These are phyloP conservation scores for Carex pumila DNA, from an alignment of 176 grass and related monocot species.

Conservation along the genomic window DNA sequence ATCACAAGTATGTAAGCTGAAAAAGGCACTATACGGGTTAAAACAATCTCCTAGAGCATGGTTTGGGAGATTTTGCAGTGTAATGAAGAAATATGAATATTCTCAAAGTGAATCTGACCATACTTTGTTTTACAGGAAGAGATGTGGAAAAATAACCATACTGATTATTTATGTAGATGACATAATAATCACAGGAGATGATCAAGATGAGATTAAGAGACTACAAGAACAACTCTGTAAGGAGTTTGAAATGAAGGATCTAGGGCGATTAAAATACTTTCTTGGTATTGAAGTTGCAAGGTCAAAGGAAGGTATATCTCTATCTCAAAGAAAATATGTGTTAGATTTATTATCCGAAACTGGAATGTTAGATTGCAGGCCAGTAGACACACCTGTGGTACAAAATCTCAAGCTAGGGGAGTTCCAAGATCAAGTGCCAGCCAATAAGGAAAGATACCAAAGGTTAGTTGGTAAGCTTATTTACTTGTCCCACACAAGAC, in stretches of 20 bases:
- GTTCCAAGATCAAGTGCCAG: background rate
- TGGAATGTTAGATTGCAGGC: background rate
- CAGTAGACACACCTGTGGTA: background rate
- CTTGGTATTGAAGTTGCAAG: background rate
- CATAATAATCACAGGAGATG: background rate
- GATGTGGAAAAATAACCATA: no score
- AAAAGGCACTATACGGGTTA: no score
- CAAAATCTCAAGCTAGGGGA: background rate
- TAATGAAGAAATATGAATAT: no score
- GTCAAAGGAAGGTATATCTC: slow-evolving; percentile 1
- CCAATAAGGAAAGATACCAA: background rate
- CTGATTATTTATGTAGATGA: no score
- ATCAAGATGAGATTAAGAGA: background rate
- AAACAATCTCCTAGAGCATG: no score
- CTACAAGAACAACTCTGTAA: background rate
- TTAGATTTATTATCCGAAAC: background rate
- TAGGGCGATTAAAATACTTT: background rate
- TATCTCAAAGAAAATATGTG: background rate
- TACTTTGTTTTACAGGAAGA: no score
- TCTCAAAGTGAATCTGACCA: no score
- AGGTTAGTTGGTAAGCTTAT: background rate
- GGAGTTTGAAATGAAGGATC: background rate
- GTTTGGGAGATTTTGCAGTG: no score
- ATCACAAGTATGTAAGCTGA: no score
- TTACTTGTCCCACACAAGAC: background rate